Conservation (phyloP, 2,329 filamentous ascomycete genomes). For the Paracorniculantispora psalliotae region DNA sequence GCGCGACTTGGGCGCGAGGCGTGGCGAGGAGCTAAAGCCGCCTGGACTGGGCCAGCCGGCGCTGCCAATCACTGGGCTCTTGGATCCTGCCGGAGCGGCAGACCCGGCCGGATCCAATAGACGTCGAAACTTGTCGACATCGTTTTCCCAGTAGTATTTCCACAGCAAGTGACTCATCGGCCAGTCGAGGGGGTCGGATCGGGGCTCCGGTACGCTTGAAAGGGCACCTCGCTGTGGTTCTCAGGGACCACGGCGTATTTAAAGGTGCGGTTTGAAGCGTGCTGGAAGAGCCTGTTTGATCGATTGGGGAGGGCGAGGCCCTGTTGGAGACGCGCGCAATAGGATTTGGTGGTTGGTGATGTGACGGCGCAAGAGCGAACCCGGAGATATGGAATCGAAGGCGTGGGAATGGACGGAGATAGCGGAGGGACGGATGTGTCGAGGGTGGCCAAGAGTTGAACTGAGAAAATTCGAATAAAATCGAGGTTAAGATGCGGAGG, state of each 20-base stretch:
- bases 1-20: slow-evolving; percentile 43
- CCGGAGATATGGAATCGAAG: slow-evolving; percentile 1
- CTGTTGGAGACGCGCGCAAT: background rate
- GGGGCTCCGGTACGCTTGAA: slow-evolving; percentile 44
- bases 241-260: slow-evolving; percentile 86
- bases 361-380: background rate
- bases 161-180: slow-evolving; percentile 95
- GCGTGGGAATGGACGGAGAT: background rate
- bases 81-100: slow-evolving; percentile 49
- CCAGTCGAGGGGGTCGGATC: slow-evolving; percentile 34
- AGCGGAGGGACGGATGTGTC: background rate
- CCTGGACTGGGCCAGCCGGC: slow-evolving; percentile 25
- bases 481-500: background rate
- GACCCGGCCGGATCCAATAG: slow-evolving; percentile 70
- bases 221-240: slow-evolving; percentile 83
- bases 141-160: slow-evolving; percentile 95
- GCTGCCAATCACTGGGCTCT: slow-evolving; percentile 44
- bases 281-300: slow-evolving; percentile 21
- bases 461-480: background rate
- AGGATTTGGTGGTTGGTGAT: background rate
- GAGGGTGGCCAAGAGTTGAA: background rate
- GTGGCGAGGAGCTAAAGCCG: slow-evolving; percentile 47
- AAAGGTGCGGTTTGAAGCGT: slow-evolving; percentile 59
- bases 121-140: slow-evolving; percentile 91
- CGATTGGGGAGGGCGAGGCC: background rate